phyloP scores from a whole-genome alignment of 2,329 filamentous ascomycete species.

The Atkinsonella hypoxylon region DNA sequence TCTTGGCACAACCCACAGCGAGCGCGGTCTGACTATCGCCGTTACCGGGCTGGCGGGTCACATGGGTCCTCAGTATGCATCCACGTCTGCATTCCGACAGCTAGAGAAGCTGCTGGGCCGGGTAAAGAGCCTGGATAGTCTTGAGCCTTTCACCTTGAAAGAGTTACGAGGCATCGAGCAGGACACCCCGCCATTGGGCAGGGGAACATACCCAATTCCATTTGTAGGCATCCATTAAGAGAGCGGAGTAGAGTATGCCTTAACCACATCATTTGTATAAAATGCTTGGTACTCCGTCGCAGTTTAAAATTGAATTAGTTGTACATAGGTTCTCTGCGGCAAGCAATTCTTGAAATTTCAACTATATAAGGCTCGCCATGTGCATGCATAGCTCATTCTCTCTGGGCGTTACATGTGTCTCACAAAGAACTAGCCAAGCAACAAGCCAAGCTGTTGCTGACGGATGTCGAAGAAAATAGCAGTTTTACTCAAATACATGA shows the following conservation, averaged over 20 bases:
- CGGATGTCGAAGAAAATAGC: too few relatives aligned
- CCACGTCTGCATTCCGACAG: conserved; percentile 56
- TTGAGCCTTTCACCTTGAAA: conserved; percentile 22
- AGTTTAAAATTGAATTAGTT: neutral
- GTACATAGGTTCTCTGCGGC: too few relatives aligned
- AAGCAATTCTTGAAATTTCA: too few relatives aligned
- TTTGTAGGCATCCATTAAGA: conserved; percentile 5
- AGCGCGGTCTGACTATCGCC: conserved; percentile 64
- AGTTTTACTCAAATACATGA: too few relatives aligned
- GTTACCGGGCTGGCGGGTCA: conserved; percentile 54
- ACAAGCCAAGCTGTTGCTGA: too few relatives aligned
- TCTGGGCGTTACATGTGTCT: too few relatives aligned
- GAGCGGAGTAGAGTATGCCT: neutral
- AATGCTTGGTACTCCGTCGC: neutral
- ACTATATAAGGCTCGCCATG: too few relatives aligned
- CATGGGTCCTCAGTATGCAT: conserved; percentile 57
- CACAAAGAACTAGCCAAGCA: too few relatives aligned
- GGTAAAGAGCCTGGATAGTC: conserved; percentile 41
- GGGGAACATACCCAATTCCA: conserved; percentile 13
- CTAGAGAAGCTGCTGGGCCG: conserved; percentile 66
- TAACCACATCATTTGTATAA: neutral
- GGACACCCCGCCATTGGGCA: conserved; percentile 10
- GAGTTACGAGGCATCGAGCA: conserved; percentile 11
- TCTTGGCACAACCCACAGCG: conserved; percentile 58
- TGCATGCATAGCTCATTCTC: too few relatives aligned